phyloP scores from a whole-genome alignment of 2,329 filamentous ascomycete genomes.

The Plenodomus lindquistii region DNA sequence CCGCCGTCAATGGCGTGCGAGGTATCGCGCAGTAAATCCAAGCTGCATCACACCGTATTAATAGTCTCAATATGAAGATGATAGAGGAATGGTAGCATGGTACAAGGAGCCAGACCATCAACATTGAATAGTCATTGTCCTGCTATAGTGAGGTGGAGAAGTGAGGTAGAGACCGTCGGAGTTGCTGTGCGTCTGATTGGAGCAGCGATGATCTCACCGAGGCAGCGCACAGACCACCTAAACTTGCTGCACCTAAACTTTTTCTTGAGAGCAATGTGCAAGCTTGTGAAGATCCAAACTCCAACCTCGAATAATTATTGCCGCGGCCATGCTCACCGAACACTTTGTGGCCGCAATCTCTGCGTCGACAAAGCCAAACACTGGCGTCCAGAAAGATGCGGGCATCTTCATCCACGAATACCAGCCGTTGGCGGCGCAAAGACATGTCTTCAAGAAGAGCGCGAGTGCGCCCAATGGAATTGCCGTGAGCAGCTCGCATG shows the following conservation, averaged over 20 bases:
- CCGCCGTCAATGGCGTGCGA: no score
- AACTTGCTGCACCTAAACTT: slow-evolving; percentile 16
- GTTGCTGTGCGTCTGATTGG: background rate
- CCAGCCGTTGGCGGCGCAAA: slow-evolving; percentile 75
- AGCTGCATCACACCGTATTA: no score
- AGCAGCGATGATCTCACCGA: slow-evolving; percentile 11
- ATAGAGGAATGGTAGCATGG: no score
- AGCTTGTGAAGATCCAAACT: slow-evolving; percentile 4
- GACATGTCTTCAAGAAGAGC: slow-evolving; percentile 87
- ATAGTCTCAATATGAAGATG: no score
- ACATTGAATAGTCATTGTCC: slow-evolving; percentile 2
- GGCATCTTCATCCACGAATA: slow-evolving; percentile 85
- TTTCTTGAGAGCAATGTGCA: slow-evolving; percentile 4
- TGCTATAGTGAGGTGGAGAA: background rate
- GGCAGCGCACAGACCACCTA: background rate
- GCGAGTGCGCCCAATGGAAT: slow-evolving; percentile 77
- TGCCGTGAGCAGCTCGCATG: slow-evolving; percentile 77
- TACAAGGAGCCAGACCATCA: slow-evolving; percentile 1
- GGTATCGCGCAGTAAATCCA: no score
- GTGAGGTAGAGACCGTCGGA: background rate
- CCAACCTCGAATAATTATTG: background rate
- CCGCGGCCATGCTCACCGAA: slow-evolving; percentile 53
- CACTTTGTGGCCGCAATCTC: slow-evolving; percentile 55
- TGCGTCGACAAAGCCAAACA: slow-evolving; percentile 46
- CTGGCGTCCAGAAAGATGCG: slow-evolving; percentile 69